phyloP scores from a whole-genome alignment of 140 eudicot genomes.

The Senecio squalidus region DNA sequence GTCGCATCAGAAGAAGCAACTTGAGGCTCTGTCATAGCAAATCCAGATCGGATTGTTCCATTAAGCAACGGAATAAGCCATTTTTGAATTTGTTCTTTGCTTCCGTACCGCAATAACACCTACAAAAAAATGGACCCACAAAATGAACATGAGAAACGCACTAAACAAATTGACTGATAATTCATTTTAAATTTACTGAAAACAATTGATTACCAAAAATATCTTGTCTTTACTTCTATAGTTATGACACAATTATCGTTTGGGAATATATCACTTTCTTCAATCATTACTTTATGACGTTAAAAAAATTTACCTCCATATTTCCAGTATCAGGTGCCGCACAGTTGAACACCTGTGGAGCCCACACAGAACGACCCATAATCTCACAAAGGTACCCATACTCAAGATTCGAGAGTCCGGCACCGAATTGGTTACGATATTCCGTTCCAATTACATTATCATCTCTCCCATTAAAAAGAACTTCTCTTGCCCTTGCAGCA shows the following conservation, averaged over 20 bases:
- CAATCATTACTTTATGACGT: neutral
- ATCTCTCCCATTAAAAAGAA: conserved; percentile 44
- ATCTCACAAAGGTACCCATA: conserved; percentile 96
- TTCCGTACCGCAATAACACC: conserved; percentile 91
- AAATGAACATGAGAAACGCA: neutral
- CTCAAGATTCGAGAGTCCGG: conserved; percentile 92
- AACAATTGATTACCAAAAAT: too few relatives aligned
- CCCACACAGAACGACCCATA: conserved; percentile 96
- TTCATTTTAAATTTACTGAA: too few relatives aligned
- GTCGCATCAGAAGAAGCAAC: conserved; percentile 99
- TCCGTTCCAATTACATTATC: conserved; percentile 25
- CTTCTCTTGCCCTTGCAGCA: conserved; percentile 76
- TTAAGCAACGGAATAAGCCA: conserved; percentile 96
- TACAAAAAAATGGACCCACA: conserved; percentile 9
- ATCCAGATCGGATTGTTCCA: conserved; percentile 95
- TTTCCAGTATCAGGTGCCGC: conserved; percentile 99
- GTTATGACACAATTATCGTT: neutral
- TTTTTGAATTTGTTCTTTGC: conserved; percentile 73
- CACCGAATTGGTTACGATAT: conserved; percentile 61
- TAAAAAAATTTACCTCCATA: conserved; percentile 67
- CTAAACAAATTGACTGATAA: neutral
- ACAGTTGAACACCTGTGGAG: conserved; percentile 94
- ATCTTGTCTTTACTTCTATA: neutral
- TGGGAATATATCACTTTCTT: neutral
- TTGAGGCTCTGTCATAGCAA: conserved; percentile 99